Conservation (phyloP, 148 eudicot species). For the Cornus florida region DNA sequence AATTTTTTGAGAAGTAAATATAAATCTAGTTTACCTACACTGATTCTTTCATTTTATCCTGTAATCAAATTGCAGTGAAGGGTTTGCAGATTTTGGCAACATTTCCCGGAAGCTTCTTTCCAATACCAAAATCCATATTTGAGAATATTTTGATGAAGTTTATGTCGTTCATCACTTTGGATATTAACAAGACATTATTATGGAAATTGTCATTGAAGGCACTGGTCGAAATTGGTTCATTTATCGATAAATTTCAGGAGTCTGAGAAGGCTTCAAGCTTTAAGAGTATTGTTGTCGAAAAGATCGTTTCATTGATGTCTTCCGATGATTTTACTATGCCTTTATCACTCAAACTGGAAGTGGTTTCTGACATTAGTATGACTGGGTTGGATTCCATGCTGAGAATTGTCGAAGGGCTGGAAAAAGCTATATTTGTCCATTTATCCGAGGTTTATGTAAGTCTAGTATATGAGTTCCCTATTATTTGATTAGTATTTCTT, state of each 20-base stretch:
- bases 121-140: constrained; percentile 54
- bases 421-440: constrained; percentile 40
- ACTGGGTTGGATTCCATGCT: constrained; percentile 47
- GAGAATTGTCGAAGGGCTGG: constrained; percentile 49
- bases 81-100: constrained; percentile 80
- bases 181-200: constrained; percentile 33
- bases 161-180: constrained; percentile 40
- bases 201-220: constrained; percentile 66
- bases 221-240: constrained; percentile 59
- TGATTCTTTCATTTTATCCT: constrained; percentile 7
- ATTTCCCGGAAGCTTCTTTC: constrained; percentile 66
- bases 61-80: constrained; percentile 53
- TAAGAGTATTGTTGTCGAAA: constrained; percentile 62
- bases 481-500: constrained; percentile 12
- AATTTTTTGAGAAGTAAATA: neutral
- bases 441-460: constrained; percentile 63
- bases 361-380: constrained; percentile 57
- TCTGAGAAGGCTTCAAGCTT: constrained; percentile 58
- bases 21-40: neutral
- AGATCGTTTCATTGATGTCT: constrained; percentile 50
- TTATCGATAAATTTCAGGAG: constrained; percentile 45
- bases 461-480: constrained; percentile 12
- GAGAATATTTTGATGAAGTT: constrained; percentile 58
- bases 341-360: constrained; percentile 59
- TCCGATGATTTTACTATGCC: constrained; percentile 53